Percentiles rank a stretch among this genome's conserved stretches.
These are phyloP conservation scores for Rosa chinensis DNA, from an alignment of 306 rosid genomes.

Conservation along the genomic window DNA sequence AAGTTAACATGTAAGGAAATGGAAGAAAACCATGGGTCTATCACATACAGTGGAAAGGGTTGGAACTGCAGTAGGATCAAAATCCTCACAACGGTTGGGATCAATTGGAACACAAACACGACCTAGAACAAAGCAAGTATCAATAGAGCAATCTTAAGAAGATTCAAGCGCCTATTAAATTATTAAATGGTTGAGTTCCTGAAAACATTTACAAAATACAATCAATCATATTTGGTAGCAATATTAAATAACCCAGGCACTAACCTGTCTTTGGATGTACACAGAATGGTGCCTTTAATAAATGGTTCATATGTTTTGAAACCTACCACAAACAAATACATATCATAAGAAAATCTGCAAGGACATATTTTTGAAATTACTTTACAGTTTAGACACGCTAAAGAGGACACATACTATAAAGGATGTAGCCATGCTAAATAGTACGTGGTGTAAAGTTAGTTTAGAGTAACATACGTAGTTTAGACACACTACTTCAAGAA, in stretches of 20 bases:
- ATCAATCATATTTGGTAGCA: background rate
- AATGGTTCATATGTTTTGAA: conserved; percentile 88
- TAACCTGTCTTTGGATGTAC: conserved; percentile 85
- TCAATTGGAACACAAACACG: conserved; percentile 83
- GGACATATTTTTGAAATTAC: background rate
- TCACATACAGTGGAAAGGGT: conserved; percentile 60
- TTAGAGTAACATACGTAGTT: too few relatives aligned
- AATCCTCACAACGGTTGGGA: conserved; percentile 74
- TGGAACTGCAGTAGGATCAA: conserved; percentile 83
- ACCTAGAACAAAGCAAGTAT: conserved; percentile 46
- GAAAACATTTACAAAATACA: background rate
- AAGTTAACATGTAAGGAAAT: background rate
- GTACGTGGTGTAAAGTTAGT: background rate
- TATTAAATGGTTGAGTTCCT: background rate
- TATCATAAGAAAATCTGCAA: background rate
- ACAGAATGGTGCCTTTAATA: conserved; percentile 88
- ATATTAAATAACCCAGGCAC: conserved; percentile 6
- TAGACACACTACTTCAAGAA: background rate
- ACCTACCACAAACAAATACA: conserved; percentile 49
- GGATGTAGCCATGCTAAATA: background rate
- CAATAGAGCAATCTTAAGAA: conserved; percentile 20
- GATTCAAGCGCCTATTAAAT: conserved; percentile 8
- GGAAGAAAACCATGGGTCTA: conserved; percentile 9
- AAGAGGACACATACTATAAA: background rate
- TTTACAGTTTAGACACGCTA: background rate